Evolutionary conservation across 768 basidiomycete species (phyloP), one percentile per base, ranked within the genome.

Genomic region (Lactarius sanguifluus): DNA sequence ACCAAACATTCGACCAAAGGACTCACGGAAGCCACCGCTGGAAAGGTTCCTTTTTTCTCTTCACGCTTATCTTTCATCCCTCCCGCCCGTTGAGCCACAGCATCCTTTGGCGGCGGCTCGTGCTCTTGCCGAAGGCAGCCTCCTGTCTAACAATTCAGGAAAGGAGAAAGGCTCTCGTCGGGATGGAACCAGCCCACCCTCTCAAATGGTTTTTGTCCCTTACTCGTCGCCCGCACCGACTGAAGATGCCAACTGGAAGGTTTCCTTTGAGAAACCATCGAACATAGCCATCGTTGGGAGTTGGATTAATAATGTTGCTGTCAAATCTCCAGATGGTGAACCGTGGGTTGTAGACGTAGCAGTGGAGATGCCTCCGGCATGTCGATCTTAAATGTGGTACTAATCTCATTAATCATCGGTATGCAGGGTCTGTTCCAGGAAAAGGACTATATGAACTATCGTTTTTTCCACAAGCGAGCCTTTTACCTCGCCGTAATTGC

Each of bases 401-500:
- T 45, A 41, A 55, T 40, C 15, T 40, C 20, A 54, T 69, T 23
- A 65, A 8, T 25, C 54, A 52, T 12, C 25, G 56, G 28, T n/a
- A 12, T 40, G 5, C 63, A 91, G 90, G 75, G 71, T 57, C 79
- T 97, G n/a, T 96, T 98, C 73, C 93, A 96, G 79, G 93, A 96
- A 73, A 99, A 98, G 74, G 96, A 98, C 73, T 92, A 94, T 70
- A 80, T 94, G 64, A 89, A 95, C 73, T 85, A 87, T 9, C 86
- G 97, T 13, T 94, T 90, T 75, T 96, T 96, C 74, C 90, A 96
- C 74, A 98, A 98, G 74, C 83, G 92, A 45, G 88, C 93, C 0
- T 94, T 90, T 74, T 99, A 93, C 76, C 83, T 98, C 23, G 90
- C 94, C 8, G 85, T 84, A 5, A 79, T 98, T 55, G 91, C 92